Conservation (phyloP, 176 grass and related monocot genomes). For the Metroxylon sagu region DNA sequence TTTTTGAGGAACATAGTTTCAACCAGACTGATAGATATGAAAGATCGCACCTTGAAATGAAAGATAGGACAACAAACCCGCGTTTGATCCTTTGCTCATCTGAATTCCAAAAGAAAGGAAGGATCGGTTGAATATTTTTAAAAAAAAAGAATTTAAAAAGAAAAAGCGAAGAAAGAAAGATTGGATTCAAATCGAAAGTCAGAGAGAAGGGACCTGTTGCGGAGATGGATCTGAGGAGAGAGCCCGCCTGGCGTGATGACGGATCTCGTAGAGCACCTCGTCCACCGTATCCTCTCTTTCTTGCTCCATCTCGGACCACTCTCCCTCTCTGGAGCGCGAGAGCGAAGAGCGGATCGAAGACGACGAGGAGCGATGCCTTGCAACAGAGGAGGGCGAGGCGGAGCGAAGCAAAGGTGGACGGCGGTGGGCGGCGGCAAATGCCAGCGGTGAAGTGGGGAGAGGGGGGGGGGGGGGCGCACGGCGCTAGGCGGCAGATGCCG, state of each 20-base stretch:
- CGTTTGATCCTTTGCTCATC: conserved; percentile 19
- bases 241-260: conserved; percentile 27
- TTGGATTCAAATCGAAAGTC: not conserved
- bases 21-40: not conserved
- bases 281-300: not conserved
- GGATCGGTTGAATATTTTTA: not conserved
- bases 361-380: too few species aligned
- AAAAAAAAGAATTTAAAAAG: not conserved
- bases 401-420: too few species aligned
- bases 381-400: too few species aligned
- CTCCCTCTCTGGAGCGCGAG: too few species aligned
- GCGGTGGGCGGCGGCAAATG: too few species aligned
- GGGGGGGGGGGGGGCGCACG: too few species aligned
- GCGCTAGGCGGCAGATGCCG: too few species aligned
- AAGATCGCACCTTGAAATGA: conserved; percentile 47
- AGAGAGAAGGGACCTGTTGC: conserved; percentile 8
- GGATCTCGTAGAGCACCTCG: conserved; percentile 44
- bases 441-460: too few species aligned
- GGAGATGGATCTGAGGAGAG: conserved; percentile 9
- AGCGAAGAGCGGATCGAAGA: too few species aligned
- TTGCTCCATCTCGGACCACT: not conserved
- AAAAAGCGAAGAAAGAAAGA: conserved; percentile 1
- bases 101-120: conserved; percentile 21
- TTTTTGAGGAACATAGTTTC: too few species aligned
- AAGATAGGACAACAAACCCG: conserved; percentile 58